Evolutionary conservation across 2,329 filamentous ascomycete species (phyloP).

Genomic region (Hymenoscyphus fraxineus): DNA sequence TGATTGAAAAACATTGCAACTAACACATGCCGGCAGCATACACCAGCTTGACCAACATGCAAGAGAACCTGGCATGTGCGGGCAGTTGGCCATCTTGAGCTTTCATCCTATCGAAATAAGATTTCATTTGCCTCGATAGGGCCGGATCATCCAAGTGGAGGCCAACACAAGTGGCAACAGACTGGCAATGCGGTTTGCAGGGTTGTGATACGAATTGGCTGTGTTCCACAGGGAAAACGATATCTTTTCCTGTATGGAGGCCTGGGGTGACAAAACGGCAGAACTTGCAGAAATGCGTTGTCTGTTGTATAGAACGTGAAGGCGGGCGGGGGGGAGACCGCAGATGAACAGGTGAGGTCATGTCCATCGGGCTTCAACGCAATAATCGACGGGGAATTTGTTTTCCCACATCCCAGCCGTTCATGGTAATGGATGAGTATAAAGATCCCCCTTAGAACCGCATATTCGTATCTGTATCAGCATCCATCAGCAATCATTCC

Average conservation of each 20-base stretch:
- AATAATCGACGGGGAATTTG: not conserved
- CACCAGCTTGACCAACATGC: constrained; percentile 20
- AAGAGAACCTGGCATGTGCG: constrained; percentile 18
- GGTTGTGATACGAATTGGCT: constrained; percentile 11
- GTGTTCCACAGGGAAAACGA: constrained; percentile 9
- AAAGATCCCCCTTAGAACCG: constrained; percentile 25
- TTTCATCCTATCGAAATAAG: constrained; percentile 22
- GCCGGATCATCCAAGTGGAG: constrained; percentile 15
- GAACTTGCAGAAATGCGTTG: constrained; percentile 29
- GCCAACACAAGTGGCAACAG: constrained; percentile 3
- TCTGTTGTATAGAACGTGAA: constrained; percentile 23
- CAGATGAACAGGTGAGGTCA: constrained; percentile 5
- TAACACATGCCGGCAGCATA: constrained; percentile 25
- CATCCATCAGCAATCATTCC: constrained; percentile 30
- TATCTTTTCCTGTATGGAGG: constrained; percentile 7
- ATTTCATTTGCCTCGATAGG: constrained; percentile 9
- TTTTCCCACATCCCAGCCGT: constrained; percentile 1
- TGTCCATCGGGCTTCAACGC: constrained; percentile 9
- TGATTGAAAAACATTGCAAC: constrained; percentile 26
- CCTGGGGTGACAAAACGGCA: constrained; percentile 14
- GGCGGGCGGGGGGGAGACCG: constrained; percentile 15
- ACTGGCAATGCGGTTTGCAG: constrained; percentile 4
- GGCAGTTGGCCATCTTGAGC: constrained; percentile 19
- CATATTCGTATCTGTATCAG: constrained; percentile 17
- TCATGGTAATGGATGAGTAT: constrained; percentile 19